phyloP scores from a whole-genome alignment of 371 early-diverging fungal species.

The Rhizopus arrhizus region DNA sequence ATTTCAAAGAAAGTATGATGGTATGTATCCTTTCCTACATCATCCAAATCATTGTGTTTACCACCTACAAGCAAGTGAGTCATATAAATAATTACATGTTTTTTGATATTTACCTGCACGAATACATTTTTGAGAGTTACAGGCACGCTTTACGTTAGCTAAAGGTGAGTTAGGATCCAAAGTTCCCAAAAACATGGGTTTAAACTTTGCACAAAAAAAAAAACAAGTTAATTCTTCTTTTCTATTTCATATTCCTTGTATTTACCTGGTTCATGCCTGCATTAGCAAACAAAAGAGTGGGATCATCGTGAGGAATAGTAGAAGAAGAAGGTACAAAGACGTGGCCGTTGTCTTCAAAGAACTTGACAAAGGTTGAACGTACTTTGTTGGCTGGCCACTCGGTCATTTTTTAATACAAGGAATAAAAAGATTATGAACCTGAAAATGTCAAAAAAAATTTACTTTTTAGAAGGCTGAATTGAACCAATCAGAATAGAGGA shows the following conservation, averaged over 20 bases:
- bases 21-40: slow-evolving; percentile 99
- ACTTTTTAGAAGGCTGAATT: background rate
- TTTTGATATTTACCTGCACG: slow-evolving; percentile 80
- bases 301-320: slow-evolving; percentile 97
- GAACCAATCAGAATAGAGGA: slow-evolving; percentile 5
- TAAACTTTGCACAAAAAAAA: slow-evolving; percentile 73
- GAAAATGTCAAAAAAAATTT: slow-evolving; percentile 12
- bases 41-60: slow-evolving; percentile 99
- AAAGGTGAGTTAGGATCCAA: slow-evolving; percentile 90
- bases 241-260: slow-evolving; percentile 1
- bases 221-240: background rate
- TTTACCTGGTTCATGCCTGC: slow-evolving; percentile 99
- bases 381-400: slow-evolving; percentile 84
- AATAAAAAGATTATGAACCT: background rate
- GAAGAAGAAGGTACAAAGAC: slow-evolving; percentile 87
- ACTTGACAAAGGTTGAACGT: slow-evolving; percentile 91
- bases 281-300: slow-evolving; percentile 98
- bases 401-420: background rate
- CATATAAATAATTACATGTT: background rate
- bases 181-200: slow-evolving; percentile 97
- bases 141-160: slow-evolving; percentile 89
- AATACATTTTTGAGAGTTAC: slow-evolving; percentile 98
- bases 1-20: slow-evolving; percentile 99
- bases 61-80: slow-evolving; percentile 72
- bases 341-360: slow-evolving; percentile 85